Evolutionary conservation across 129 eudicot genomes (phyloP).

Genomic region (Oenanthe sinensis): DNA sequence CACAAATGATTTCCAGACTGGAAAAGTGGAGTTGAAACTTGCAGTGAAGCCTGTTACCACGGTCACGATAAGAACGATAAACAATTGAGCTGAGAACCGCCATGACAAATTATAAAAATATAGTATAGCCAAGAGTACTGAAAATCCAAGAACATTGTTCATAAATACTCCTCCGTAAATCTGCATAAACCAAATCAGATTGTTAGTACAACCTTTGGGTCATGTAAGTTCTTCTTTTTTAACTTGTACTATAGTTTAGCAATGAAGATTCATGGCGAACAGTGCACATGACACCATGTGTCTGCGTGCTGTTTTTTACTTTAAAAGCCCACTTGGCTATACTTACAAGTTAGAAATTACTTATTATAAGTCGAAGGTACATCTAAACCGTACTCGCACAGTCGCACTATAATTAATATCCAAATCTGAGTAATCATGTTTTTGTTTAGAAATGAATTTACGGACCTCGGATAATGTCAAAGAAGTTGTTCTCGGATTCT

Average conservation of each 20-base stretch:
- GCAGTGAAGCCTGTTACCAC: constrained; percentile 40
- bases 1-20: constrained; percentile 49
- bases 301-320: neutral
- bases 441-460: constrained; percentile 8
- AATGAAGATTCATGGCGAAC: neutral
- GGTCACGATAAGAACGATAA: constrained; percentile 44
- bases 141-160: constrained; percentile 75
- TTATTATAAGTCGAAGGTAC: neutral
- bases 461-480: constrained; percentile 74
- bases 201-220: neutral
- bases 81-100: constrained; percentile 62
- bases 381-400: neutral
- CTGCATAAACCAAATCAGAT: constrained; percentile 33
- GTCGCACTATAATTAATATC: neutral
- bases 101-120: constrained; percentile 59
- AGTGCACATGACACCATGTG: neutral
- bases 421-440: neutral
- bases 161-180: constrained; percentile 65
- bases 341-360: no score
- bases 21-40: constrained; percentile 50
- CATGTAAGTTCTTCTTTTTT: neutral
- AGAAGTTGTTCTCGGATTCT: constrained; percentile 47
- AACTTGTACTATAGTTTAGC: neutral
- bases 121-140: constrained; percentile 57
- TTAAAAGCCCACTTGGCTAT: no score